Evolutionary conservation across 2,329 filamentous ascomycete species (phyloP).

Genomic region (Fusarium annulatum): DNA sequence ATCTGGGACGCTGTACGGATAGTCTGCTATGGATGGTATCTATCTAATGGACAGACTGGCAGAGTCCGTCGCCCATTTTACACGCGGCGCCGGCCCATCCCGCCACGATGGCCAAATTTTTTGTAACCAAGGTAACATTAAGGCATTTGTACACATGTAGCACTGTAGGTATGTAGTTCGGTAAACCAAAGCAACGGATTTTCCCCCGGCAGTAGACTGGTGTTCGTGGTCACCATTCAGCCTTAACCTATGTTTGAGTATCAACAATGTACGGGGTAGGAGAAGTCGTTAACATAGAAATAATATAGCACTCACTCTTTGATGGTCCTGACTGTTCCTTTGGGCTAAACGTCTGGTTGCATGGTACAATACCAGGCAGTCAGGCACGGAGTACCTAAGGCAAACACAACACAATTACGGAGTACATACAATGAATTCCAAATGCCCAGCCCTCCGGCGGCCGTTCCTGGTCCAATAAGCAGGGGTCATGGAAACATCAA

Average conservation of each 20-base stretch:
- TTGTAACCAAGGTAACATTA: background rate
- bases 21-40: background rate
- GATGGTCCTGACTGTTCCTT: background rate
- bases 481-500: conserved; percentile 7
- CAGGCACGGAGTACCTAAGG: background rate
- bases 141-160: background rate
- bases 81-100: conserved; percentile 36
- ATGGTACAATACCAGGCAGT: background rate
- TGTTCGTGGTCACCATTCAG: background rate
- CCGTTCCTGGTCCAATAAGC: conserved; percentile 10
- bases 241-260: background rate
- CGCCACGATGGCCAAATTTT: conserved; percentile 14
- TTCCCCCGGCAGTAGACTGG: background rate
- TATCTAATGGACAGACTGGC: background rate
- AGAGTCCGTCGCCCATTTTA: background rate
- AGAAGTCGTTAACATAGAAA: background rate
- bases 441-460: conserved; percentile 5
- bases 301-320: background rate
- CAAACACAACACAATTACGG: background rate
- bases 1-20: background rate
- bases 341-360: background rate
- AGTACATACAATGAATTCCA: background rate
- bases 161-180: background rate
- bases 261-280: background rate
- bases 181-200: background rate